Conservation (phyloP, 140 eudicot species). For the Senecio squalidus region DNA sequence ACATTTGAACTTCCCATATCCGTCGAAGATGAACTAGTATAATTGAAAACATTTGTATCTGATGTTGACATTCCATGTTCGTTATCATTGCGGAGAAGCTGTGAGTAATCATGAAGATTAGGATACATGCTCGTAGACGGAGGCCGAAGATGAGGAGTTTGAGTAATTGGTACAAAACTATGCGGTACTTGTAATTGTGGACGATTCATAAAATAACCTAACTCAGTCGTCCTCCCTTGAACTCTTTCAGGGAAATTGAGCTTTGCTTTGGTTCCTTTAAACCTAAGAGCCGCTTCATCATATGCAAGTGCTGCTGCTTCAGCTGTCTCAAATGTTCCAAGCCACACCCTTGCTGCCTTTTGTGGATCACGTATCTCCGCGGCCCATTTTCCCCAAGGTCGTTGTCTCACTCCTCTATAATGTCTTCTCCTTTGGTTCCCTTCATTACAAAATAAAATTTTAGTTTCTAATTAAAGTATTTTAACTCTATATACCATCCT, state of each 20-base stretch:
- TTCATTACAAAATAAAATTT: constrained; percentile 8
- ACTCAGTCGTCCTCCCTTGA: constrained; percentile 35
- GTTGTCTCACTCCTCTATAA: constrained; percentile 82
- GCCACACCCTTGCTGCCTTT: constrained; percentile 83
- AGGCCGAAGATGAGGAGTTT: constrained; percentile 10
- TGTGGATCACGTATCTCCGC: constrained; percentile 83
- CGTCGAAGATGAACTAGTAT: constrained; percentile 16
- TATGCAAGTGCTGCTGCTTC: constrained; percentile 93
- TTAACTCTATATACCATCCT: too few species aligned
- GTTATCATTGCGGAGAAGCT: constrained; percentile 15
- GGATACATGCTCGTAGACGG: constrained; percentile 25
- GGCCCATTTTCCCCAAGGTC: constrained; percentile 95
- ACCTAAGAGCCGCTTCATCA: constrained; percentile 74
- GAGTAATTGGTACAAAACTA: constrained; percentile 4
- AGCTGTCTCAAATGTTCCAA: constrained; percentile 83
- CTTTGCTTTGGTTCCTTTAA: constrained; percentile 81
- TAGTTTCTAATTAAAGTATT: not conserved
- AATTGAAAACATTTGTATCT: constrained; percentile 19
- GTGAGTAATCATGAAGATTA: constrained; percentile 22
- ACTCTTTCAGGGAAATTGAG: constrained; percentile 88
- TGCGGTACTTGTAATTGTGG: constrained; percentile 16
- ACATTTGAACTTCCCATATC: constrained; percentile 31
- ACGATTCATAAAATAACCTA: constrained; percentile 22
- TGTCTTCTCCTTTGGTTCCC: constrained; percentile 51
- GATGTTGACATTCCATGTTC: constrained; percentile 16